A percentile compares a stretch with the other conserved stretches of the same genome.
Conservation (phyloP, 495 filamentous ascomycete species). For the Xylaria palmicola region DNA sequence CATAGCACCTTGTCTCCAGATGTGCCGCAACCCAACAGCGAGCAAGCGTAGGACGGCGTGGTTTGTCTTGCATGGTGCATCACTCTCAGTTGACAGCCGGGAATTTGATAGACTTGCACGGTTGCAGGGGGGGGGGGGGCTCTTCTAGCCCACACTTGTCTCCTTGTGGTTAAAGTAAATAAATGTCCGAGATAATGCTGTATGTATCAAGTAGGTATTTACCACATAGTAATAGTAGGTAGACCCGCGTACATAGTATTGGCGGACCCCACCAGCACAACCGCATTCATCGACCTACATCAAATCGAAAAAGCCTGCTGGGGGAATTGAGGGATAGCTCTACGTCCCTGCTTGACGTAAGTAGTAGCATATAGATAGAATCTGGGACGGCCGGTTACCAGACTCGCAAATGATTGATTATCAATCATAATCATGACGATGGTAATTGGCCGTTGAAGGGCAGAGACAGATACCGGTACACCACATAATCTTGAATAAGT, state of each 20-base stretch:
- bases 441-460: too few species aligned
- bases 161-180: too few species aligned
- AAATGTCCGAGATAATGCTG: too few species aligned
- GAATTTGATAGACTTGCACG: not conserved
- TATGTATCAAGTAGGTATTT: not conserved
- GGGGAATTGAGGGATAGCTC: not conserved
- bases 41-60: not conserved
- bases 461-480: too few species aligned
- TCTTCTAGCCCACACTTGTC: too few species aligned
- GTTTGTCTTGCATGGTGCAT: conserved; percentile 10
- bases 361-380: not conserved
- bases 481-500: not conserved
- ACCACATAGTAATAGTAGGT: not conserved
- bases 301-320: not conserved
- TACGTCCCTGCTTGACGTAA: not conserved
- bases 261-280: conserved; percentile 6
- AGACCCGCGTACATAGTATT: not conserved
- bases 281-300: conserved; percentile 17
- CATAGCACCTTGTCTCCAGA: too few species aligned
- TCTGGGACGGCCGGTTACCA: not conserved
- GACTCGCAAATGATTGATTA: not conserved
- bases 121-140: too few species aligned
- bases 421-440: too few species aligned
- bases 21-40: too few species aligned
- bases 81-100: not conserved